Conservation (phyloP, 2,329 filamentous ascomycete genomes). For the Lizonia empirigonia region DNA sequence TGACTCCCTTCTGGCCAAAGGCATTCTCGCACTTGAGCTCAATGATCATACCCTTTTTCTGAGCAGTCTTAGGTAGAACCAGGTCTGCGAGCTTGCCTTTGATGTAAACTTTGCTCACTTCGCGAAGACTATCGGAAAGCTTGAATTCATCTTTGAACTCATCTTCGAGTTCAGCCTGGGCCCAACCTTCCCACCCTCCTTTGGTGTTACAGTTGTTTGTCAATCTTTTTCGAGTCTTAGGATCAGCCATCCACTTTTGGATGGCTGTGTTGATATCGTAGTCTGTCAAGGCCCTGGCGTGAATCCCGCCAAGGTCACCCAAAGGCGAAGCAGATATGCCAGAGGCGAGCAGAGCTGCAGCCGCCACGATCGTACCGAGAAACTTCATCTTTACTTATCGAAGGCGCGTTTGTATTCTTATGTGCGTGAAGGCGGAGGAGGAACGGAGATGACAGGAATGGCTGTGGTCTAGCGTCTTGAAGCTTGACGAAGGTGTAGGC, state of each 20-base stretch:
- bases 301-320: too few species aligned
- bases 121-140: neutral
- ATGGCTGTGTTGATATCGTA: too few species aligned
- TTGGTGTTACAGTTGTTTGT: too few species aligned
- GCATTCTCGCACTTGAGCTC: slow-evolving; percentile 8
- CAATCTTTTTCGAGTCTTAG: too few species aligned
- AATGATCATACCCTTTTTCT: neutral
- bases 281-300: neutral
- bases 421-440: too few species aligned
- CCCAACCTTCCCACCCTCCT: too few species aligned
- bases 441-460: too few species aligned
- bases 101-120: neutral
- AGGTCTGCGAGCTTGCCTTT: slow-evolving; percentile 3
- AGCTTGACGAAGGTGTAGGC: too few species aligned
- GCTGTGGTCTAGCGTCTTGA: too few species aligned
- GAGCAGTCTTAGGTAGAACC: neutral
- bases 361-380: slow-evolving; percentile 1
- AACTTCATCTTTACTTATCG: slow-evolving; percentile 4
- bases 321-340: neutral
- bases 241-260: too few species aligned
- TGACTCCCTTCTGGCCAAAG: neutral
- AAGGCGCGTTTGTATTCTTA: too few species aligned
- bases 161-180: neutral
- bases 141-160: neutral
- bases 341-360: slow-evolving; percentile 2